phyloP scores from a whole-genome alignment of 345 rosid species.

The Lepidium sativum region DNA sequence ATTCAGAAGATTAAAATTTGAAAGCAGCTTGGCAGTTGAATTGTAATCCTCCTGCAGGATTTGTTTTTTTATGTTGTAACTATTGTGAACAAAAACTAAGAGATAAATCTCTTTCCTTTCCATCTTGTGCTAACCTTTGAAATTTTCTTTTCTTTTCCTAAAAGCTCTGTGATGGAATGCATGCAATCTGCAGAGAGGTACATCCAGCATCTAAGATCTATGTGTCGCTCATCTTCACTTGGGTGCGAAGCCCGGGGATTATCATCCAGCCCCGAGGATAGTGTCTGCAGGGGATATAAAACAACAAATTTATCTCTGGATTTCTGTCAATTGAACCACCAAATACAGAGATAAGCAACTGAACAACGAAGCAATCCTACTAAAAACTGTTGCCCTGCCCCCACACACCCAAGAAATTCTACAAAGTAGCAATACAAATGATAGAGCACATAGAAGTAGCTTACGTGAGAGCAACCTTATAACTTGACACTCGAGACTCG shows the following conservation, averaged over 20 bases:
- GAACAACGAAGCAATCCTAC: not conserved
- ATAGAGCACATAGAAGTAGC: not conserved
- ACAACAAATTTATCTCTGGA: not conserved
- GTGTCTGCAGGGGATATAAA: not conserved
- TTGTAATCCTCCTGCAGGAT: slow-evolving; percentile 55
- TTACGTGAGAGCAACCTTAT: not conserved
- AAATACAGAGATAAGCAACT: not conserved
- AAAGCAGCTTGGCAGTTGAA: slow-evolving; percentile 58
- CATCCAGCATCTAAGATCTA: no score
- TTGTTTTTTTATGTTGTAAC: slow-evolving; percentile 4
- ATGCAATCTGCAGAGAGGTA: no score
- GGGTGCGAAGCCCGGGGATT: no score
- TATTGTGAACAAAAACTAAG: not conserved
- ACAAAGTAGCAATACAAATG: no score
- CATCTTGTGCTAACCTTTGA: slow-evolving; percentile 37
- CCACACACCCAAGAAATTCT: not conserved
- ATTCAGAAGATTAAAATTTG: slow-evolving; percentile 68
- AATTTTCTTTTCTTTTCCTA: slow-evolving; percentile 33
- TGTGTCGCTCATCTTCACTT: no score
- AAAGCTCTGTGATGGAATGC: not conserved
- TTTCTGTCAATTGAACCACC: not conserved
- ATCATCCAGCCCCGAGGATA: no score
- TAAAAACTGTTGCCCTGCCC: not conserved
- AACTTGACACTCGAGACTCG: not conserved
- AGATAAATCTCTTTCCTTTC: not conserved